Evolutionary conservation across 1,284 basidiomycete species (phyloP).

Genomic region (Clitocybe nebularis): DNA sequence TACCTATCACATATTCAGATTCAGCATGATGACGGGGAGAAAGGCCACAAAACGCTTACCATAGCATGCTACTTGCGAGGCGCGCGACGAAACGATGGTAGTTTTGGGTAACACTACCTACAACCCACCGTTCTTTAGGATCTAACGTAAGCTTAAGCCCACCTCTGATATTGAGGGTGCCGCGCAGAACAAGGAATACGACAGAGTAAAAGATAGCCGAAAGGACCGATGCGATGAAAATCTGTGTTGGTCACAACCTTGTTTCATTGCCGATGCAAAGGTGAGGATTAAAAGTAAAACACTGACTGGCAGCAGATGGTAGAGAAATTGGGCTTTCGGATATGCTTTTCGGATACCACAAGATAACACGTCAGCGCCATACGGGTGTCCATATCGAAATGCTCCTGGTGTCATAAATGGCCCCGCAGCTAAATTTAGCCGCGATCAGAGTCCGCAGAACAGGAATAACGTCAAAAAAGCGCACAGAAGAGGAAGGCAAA

Average conservation of each 20-base stretch:
- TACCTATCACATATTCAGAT: conserved; percentile 40
- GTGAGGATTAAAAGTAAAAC: too few species aligned
- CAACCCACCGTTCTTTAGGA: conserved; percentile 42
- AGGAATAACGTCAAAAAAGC: conserved; percentile 1
- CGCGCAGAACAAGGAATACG: conserved; percentile 18
- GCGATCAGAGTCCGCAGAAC: neutral
- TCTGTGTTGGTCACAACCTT: conserved; percentile 29
- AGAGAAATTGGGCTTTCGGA: conserved; percentile 40
- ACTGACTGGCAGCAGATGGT: conserved; percentile 60
- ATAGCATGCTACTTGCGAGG: conserved; percentile 63
- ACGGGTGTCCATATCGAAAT: conserved; percentile 33
- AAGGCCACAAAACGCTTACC: conserved; percentile 37
- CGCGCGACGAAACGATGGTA: conserved; percentile 58
- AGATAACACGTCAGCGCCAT: conserved; percentile 47
- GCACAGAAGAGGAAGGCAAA: conserved; percentile 44
- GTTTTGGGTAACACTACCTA: conserved; percentile 33
- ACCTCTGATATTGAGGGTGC: conserved; percentile 27
- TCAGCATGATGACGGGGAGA: conserved; percentile 4
- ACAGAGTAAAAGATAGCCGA: conserved; percentile 51
- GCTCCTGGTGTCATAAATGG: conserved; percentile 32
- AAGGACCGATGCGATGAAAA: conserved; percentile 50
- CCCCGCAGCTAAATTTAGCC: conserved; percentile 30
- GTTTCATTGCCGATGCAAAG: conserved; percentile 5
- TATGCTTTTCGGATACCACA: conserved; percentile 48
- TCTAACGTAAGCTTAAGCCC: conserved; percentile 47